Conservation (phyloP, 345 rosid species). For the Citrus trifoliata region DNA sequence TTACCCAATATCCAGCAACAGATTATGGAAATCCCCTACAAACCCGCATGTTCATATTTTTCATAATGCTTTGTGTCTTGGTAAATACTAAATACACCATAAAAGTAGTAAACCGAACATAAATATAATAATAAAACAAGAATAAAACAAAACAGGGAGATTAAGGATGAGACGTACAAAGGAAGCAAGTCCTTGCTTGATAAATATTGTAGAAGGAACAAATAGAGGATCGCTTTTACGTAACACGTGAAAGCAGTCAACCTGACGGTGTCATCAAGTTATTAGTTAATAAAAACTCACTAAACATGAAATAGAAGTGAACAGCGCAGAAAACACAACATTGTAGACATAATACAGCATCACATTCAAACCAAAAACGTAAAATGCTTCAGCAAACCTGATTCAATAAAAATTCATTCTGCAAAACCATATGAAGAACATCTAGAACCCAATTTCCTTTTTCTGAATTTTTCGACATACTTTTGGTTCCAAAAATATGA, state of each 20-base stretch:
- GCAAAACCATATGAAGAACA: not conserved
- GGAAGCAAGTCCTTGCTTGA: conserved; percentile 91
- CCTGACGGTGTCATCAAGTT: conserved; percentile 43
- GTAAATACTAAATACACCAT: conserved; percentile 5
- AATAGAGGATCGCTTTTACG: conserved; percentile 96
- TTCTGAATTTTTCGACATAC: not conserved
- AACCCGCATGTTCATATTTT: not conserved
- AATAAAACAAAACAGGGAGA: conserved; percentile 6
- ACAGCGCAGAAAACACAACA: not conserved
- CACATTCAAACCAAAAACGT: not conserved
- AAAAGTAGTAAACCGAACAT: not conserved
- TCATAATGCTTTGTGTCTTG: not conserved
- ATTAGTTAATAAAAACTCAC: not conserved
- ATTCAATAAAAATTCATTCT: not conserved
- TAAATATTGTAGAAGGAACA: conserved; percentile 67
- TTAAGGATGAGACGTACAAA: conserved; percentile 55
- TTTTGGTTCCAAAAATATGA: not conserved
- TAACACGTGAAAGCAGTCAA: conserved; percentile 96
- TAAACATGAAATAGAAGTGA: not conserved
- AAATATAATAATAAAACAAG: conserved; percentile 6
- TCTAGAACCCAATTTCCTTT: not conserved
- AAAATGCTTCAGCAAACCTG: not conserved
- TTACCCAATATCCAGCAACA: not conserved
- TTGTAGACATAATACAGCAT: not conserved
- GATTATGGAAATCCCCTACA: not conserved